A percentile compares a stretch with the other conserved stretches of the same genome.
Evolutionary conservation across 257 asterid genomes (phyloP).

Genomic region (Solanum bulbocastanum): DNA sequence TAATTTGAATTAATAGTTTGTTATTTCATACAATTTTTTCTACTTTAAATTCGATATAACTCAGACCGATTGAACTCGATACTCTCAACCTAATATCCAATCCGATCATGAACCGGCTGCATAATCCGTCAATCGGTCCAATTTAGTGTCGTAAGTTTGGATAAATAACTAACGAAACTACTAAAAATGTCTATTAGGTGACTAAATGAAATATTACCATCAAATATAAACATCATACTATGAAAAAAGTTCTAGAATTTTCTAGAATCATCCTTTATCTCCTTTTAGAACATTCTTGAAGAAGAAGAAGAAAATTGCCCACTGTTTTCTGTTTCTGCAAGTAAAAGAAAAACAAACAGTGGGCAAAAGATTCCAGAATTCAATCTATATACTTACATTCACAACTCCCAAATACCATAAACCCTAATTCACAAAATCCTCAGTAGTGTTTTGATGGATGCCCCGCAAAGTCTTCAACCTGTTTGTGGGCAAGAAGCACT

Average conservation of each 20-base stretch:
- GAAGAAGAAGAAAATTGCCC: neutral
- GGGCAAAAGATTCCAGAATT: neutral
- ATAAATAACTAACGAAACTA: no score
- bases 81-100: no score
- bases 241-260: no score
- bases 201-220: no score
- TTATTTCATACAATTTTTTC: no score
- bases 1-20: no score
- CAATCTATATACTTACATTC: neutral
- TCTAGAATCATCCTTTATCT: no score
- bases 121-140: neutral
- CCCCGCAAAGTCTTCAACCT: slow-evolving; percentile 31
- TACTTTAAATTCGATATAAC: no score
- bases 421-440: neutral
- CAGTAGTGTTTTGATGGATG: slow-evolving; percentile 13
- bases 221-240: no score
- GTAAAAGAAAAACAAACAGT: neutral
- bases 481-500: slow-evolving; percentile 63
- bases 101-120: neutral
- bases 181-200: no score
- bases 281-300: neutral
- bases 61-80: no score
- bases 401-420: neutral
- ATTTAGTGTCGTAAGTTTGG: no score
- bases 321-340: neutral